phyloP scores from a whole-genome alignment of 176 grass and related monocot species.

The Miscanthus lutarioriparius region DNA sequence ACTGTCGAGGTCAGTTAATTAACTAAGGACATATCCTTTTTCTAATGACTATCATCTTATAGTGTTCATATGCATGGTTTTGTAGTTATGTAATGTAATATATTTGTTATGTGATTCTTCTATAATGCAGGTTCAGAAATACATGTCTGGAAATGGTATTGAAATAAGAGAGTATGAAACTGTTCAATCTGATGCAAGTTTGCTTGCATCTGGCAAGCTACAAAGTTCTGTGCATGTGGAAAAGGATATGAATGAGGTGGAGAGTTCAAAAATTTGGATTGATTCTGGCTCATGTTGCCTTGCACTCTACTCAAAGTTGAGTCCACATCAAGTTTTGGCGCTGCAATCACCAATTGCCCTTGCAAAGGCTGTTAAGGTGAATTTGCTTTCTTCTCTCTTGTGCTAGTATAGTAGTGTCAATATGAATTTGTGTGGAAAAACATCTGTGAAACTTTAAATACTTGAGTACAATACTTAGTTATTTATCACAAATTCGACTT shows the following conservation, averaged over 20 bases:
- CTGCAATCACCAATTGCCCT: conserved; percentile 94
- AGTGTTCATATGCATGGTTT: background rate
- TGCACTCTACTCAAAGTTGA: conserved; percentile 73
- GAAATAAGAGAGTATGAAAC: conserved; percentile 74
- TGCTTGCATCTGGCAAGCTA: conserved; percentile 80
- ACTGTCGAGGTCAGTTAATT: conserved; percentile 64
- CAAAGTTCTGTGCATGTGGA: conserved; percentile 30
- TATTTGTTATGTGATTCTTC: background rate
- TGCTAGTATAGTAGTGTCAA: conserved; percentile 2
- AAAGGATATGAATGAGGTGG: conserved; percentile 31
- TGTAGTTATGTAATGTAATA: conserved; percentile 4
- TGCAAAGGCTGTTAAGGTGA: conserved; percentile 94
- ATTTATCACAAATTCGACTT: background rate
- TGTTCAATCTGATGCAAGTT: conserved; percentile 65
- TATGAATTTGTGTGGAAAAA: background rate
- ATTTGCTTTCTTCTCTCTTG: background rate
- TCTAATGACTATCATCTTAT: background rate
- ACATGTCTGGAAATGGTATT: conserved; percentile 80
- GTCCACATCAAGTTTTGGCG: conserved; percentile 55
- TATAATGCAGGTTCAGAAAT: conserved; percentile 55
- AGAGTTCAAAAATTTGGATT: conserved; percentile 72
- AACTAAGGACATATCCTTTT: conserved; percentile 8
- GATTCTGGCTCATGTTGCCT: conserved; percentile 81
- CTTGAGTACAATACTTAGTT: background rate
- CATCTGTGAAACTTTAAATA: background rate